Conservation (phyloP, 1,284 basidiomycete species). For the Sporisorium exsertum region DNA sequence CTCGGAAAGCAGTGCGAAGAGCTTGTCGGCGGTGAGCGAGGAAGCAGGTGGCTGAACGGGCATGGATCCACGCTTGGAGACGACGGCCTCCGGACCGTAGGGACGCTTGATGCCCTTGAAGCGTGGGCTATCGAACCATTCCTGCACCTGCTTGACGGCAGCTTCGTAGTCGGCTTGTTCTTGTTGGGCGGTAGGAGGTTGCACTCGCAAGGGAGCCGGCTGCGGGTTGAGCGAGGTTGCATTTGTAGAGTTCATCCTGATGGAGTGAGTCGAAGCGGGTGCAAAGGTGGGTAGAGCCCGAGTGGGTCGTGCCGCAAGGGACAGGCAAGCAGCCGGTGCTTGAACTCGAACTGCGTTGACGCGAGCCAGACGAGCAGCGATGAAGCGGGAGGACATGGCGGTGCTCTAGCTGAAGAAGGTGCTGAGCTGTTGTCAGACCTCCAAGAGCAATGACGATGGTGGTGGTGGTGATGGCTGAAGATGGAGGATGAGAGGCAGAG, state of each 20-base stretch:
- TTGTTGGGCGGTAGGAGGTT: conserved; percentile 76
- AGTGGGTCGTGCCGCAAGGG: conserved; percentile 9
- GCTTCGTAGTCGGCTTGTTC: conserved; percentile 78
- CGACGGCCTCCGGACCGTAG: conserved; percentile 82
- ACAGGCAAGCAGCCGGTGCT: conserved; percentile 19
- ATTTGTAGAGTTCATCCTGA: conserved; percentile 72
- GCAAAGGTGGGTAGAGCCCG: conserved; percentile 1
- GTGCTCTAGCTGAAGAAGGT: not conserved
- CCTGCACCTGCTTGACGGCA: conserved; percentile 76
- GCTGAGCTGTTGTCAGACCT: not conserved
- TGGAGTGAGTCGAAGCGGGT: not conserved
- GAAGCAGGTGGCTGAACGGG: conserved; percentile 80
- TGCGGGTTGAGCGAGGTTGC: conserved; percentile 72
- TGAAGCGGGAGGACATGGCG: conserved; percentile 39
- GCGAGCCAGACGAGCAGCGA: conserved; percentile 43
- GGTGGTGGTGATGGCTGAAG: not conserved
- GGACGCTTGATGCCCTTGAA: conserved; percentile 81
- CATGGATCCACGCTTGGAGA: conserved; percentile 87
- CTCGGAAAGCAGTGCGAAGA: conserved; percentile 77
- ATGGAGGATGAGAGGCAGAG: not conserved
- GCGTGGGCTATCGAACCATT: conserved; percentile 81
- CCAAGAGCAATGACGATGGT: not conserved
- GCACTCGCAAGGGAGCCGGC: conserved; percentile 74
- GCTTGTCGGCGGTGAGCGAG: conserved; percentile 83
- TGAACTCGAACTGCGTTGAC: conserved; percentile 38